Conservation (phyloP, 2,329 filamentous ascomycete species). For the Clonostachys rhizophaga region DNA sequence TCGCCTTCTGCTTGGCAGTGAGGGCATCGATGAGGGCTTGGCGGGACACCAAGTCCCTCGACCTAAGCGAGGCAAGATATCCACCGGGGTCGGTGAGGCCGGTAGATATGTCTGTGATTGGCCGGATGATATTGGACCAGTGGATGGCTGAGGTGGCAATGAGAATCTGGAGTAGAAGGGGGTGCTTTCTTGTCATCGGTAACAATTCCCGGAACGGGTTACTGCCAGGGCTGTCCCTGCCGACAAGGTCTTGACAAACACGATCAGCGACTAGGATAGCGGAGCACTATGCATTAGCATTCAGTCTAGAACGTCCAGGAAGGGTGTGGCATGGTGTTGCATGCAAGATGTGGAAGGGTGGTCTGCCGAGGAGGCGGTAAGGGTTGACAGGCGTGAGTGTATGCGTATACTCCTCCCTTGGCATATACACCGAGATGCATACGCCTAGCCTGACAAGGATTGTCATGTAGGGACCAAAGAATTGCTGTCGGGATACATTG, state of each 20-base stretch:
- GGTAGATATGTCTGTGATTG: slow-evolving; percentile 20
- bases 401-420: no score
- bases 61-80: slow-evolving; percentile 26
- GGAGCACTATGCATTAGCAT: slow-evolving; percentile 13
- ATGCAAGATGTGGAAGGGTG: no score
- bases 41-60: slow-evolving; percentile 27
- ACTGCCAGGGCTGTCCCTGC: slow-evolving; percentile 35
- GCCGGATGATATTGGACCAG: slow-evolving; percentile 36
- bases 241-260: slow-evolving; percentile 49
- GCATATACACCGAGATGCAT: no score
- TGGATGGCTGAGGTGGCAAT: slow-evolving; percentile 44
- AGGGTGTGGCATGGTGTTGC: no score
- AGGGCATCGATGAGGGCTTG: slow-evolving; percentile 40
- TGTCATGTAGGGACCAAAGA: no score
- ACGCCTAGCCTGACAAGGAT: no score
- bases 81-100: slow-evolving; percentile 25
- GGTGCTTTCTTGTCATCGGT: slow-evolving; percentile 37
- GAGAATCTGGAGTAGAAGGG: slow-evolving; percentile 41
- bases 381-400: no score
- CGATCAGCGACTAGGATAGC: slow-evolving; percentile 30
- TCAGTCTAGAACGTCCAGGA: background rate
- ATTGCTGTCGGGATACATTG: no score
- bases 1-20: slow-evolving; percentile 39
- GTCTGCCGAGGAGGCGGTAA: no score
- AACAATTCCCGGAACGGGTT: slow-evolving; percentile 46